Base-by-base conservation (phyloP, 768 basidiomycete genomes). In the Strobilomyces echinocephalus region DNA sequence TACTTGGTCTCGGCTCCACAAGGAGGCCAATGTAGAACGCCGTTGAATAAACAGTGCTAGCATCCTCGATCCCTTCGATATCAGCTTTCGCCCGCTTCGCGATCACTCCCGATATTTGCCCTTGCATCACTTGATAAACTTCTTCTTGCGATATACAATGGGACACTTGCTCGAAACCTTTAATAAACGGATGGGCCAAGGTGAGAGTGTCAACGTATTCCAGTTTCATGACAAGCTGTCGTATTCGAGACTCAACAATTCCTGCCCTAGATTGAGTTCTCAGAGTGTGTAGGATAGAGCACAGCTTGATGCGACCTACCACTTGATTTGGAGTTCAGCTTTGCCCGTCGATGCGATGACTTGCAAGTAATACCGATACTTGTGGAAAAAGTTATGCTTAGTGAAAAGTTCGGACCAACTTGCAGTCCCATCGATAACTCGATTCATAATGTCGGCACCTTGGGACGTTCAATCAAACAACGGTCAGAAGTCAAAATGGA, bases 221-320 rank as follows among this genome's bases (percentile, higher is more conserved):
- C 49, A 99, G 84, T 74, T 97, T 97, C 86, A 95, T 95, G 51
- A 99, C 94, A 28, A 99, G 79, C 69, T 94, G 94, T 41, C 97
- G 85, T 75, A 98, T 80, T 62, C 90, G 83, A 20, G 97, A 97
- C 74, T 99, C 95, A 28, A 99, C 97, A n/a, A 94, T 97, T 41
- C 95, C 95, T n/a, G 93, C 73, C 85, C 86, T 87, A 46, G 0
- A 46, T 39, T 38, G 30, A 45, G 47, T 60, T 53, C 57, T 55
- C 58, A 61, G 60, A 56, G 26, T 51, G 24, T 35, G 41, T 28
- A 26, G 36, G 59, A 39, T 43, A 44, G 20, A 34, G 26, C 31
- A 39, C 28, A 35, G 20, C 31, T n/a, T 42, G 28, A 53, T 10
- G 30, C 18, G 28, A 41, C 83, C 52, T 62, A 95, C 95, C 95